Evolutionary conservation across 108 stramenopile species (phyloP).

Genomic region (Bacterosira constricta): DNA sequence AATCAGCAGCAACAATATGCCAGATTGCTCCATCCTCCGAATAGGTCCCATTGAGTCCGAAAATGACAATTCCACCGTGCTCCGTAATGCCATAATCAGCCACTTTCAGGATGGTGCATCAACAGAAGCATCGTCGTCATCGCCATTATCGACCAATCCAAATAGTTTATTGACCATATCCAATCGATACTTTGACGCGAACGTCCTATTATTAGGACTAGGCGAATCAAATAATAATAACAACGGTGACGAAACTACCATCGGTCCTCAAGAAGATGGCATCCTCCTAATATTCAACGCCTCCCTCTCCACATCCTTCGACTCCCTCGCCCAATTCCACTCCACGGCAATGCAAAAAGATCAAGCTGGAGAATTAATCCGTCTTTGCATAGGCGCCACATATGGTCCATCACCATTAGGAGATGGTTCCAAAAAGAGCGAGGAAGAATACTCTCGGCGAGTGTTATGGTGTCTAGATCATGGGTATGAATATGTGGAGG

Average conservation of each 20-base stretch:
- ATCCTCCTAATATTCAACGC: conserved; percentile 72
- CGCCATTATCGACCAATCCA: too few relatives aligned
- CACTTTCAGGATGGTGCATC: conserved; percentile 20
- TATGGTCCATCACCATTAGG: conserved; percentile 31
- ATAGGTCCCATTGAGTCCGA: conserved; percentile 27
- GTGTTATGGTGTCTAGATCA: conserved; percentile 87
- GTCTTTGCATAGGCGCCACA: conserved; percentile 72
- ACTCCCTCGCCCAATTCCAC: conserved; percentile 45
- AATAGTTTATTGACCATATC: conserved; percentile 25
- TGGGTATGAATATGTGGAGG: conserved; percentile 88
- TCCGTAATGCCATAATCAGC: conserved; percentile 20
- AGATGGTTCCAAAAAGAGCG: conserved; percentile 50
- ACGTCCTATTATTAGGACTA: conserved; percentile 26
- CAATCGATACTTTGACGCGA: conserved; percentile 59
- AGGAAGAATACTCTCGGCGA: conserved; percentile 78
- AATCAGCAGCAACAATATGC: too few relatives aligned
- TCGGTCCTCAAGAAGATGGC: conserved; percentile 78
- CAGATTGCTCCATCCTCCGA: conserved; percentile 34
- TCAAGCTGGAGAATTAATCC: conserved; percentile 64
- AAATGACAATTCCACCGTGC: conserved; percentile 7
- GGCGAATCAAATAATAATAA: conserved; percentile 3
- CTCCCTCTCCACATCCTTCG: conserved; percentile 48
- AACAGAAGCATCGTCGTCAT: neutral
- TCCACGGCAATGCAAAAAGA: conserved; percentile 35
- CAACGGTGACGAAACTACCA: neutral